Conservation (phyloP, 768 basidiomycete species). For the Phlebiopsis flavidoalba region DNA sequence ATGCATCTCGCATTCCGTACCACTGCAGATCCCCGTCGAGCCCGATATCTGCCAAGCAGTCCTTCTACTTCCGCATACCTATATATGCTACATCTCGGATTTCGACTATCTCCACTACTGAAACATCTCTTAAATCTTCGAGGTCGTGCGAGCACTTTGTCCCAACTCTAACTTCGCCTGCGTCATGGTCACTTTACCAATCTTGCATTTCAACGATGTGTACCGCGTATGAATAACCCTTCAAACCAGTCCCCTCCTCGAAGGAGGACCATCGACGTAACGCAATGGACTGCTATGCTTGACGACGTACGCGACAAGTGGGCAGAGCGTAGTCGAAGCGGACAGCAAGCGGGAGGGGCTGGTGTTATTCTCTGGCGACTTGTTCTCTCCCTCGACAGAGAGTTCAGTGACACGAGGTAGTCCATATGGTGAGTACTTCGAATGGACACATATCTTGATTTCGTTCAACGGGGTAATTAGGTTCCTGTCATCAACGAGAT, state of each 20-base stretch:
- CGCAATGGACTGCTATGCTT: constrained; percentile 76
- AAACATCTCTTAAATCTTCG: neutral
- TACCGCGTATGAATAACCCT: constrained; percentile 78
- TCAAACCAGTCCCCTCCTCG: constrained; percentile 52
- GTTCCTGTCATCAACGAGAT: constrained; percentile 84
- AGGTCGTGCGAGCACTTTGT: neutral
- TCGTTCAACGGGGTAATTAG: constrained; percentile 30
- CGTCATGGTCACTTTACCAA: constrained; percentile 33
- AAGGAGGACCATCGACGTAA: constrained; percentile 75
- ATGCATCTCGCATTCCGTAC: neutral
- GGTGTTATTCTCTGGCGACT: constrained; percentile 82
- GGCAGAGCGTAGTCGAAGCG: constrained; percentile 35
- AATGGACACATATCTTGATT: constrained; percentile 6
- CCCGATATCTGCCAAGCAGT: neutral
- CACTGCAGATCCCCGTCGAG: neutral
- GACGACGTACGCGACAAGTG: constrained; percentile 57
- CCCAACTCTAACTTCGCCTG: neutral
- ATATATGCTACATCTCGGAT: neutral
- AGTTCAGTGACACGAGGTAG: constrained; percentile 85
- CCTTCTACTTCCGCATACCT: neutral
- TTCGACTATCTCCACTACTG: neutral
- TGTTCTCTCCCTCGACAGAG: constrained; percentile 85
- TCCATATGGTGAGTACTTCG: constrained; percentile 66
- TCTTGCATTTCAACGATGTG: constrained; percentile 78
- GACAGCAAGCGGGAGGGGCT: constrained; percentile 66